A percentile compares a stretch with the other conserved stretches of the same genome.
phyloP scores from a whole-genome alignment of 495 filamentous ascomycete genomes.

The Lophiostoma macrostomum region DNA sequence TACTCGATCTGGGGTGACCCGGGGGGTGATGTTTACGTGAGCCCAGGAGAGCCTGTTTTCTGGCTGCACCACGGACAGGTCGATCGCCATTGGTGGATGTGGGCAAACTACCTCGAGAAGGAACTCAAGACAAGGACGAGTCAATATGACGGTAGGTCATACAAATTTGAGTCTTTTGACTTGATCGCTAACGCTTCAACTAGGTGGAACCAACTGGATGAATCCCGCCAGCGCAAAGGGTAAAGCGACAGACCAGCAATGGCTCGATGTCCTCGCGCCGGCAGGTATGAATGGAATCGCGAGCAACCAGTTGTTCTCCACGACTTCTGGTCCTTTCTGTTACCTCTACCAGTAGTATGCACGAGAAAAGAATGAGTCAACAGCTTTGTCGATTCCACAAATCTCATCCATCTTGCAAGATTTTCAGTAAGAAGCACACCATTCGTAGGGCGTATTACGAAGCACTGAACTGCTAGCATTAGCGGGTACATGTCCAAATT shows the following conservation, averaged over 20 bases:
- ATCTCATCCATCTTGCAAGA: too few relatives aligned
- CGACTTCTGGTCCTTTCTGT: constrained; percentile 27
- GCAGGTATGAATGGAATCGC: constrained; percentile 11
- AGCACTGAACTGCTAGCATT: too few relatives aligned
- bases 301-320: constrained; percentile 26
- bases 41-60: constrained; percentile 23
- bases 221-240: constrained; percentile 18
- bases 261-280: constrained; percentile 24
- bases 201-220: constrained; percentile 28
- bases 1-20: constrained; percentile 31
- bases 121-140: constrained; percentile 17
- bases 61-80: constrained; percentile 32
- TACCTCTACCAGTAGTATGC: constrained; percentile 27
- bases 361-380: background rate
- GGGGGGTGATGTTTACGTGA: constrained; percentile 27
- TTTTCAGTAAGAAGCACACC: too few relatives aligned
- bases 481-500: too few relatives aligned
- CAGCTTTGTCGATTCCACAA: background rate
- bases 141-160: constrained; percentile 12
- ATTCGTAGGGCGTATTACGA: too few relatives aligned
- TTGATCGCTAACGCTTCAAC: background rate
- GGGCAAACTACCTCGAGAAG: constrained; percentile 22
- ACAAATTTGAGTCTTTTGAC: background rate
- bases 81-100: constrained; percentile 33
- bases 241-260: constrained; percentile 26